Conservation (phyloP, 257 asterid species). For the Buddleja alternifolia region DNA sequence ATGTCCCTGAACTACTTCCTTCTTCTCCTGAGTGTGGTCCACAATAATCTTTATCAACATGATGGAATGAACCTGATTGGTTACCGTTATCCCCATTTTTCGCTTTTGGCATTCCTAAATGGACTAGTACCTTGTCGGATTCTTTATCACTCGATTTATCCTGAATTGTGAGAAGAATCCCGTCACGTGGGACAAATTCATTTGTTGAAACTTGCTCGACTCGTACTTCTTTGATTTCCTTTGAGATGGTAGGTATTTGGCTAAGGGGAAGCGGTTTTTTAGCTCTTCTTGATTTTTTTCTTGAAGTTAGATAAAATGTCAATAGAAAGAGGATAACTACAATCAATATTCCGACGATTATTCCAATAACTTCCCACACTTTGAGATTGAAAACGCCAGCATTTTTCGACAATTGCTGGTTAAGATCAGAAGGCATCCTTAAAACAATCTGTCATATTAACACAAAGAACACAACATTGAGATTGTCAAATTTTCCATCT, state of each 20-base stretch:
- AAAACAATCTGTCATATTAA: conserved; percentile 43
- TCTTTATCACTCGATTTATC: conserved; percentile 75
- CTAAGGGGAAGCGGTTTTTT: conserved; percentile 53
- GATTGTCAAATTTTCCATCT: background rate
- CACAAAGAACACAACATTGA: conserved; percentile 16
- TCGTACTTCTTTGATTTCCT: conserved; percentile 89
- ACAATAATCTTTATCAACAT: conserved; percentile 63
- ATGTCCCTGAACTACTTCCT: conserved; percentile 71
- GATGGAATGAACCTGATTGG: conserved; percentile 70
- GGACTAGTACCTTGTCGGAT: conserved; percentile 78
- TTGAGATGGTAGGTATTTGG: conserved; percentile 81
- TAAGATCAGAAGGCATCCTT: conserved; percentile 82
- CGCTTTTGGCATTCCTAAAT: conserved; percentile 61
- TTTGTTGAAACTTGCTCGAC: conserved; percentile 76
- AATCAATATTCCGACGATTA: conserved; percentile 69
- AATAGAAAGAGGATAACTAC: conserved; percentile 65
- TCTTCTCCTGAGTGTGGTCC: conserved; percentile 90
- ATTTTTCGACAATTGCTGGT: conserved; percentile 55
- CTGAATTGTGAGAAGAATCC: conserved; percentile 79
- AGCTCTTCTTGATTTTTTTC: conserved; percentile 61
- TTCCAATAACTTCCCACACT: conserved; percentile 93
- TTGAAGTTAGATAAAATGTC: conserved; percentile 69
- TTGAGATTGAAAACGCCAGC: conserved; percentile 71
- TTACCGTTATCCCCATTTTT: conserved; percentile 62
- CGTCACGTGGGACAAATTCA: conserved; percentile 68